Conservation (phyloP, 371 early-diverging fungal species). For the Mortierella sp. region DNA sequence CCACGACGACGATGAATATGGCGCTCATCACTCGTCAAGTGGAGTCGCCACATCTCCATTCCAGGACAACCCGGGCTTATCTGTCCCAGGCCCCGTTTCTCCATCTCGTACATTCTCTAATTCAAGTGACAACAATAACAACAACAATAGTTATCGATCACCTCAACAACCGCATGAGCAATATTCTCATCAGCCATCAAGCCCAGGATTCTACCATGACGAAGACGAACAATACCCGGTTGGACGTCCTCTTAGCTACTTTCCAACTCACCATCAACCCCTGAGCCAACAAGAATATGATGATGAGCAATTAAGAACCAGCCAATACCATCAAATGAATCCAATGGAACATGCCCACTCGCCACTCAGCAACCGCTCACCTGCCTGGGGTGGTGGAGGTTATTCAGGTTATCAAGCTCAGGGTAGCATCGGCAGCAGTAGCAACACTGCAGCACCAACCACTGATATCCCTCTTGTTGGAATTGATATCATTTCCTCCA, state of each 20-base stretch:
- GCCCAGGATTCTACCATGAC: conserved; percentile 11
- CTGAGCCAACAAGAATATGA: conserved; percentile 47
- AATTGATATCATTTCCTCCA: conserved; percentile 47
- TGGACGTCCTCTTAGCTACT: conserved; percentile 46
- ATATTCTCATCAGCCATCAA: neutral
- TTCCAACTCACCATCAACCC: conserved; percentile 53
- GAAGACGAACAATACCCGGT: conserved; percentile 42
- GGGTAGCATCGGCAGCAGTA: neutral
- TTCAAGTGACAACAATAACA: neutral
- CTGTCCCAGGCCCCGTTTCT: neutral
- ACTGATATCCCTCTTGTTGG: conserved; percentile 46
- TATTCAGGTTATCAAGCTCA: conserved; percentile 22
- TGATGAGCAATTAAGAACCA: conserved; percentile 29
- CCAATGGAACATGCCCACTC: conserved; percentile 43
- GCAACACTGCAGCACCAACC: neutral
- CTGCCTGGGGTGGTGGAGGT: conserved; percentile 30
- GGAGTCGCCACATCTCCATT: conserved; percentile 2
- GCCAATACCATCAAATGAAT: conserved; percentile 34
- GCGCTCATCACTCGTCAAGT: neutral
- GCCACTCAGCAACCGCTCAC: conserved; percentile 31
- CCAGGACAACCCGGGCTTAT: neutral
- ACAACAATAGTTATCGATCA: neutral
- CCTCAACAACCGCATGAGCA: conserved; percentile 3
- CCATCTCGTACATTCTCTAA: neutral
- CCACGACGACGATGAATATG: neutral